Percentiles rank a stretch among this genome's conserved stretches.
Conservation (phyloP, 768 basidiomycete genomes). For the Amanita phalloides region DNA sequence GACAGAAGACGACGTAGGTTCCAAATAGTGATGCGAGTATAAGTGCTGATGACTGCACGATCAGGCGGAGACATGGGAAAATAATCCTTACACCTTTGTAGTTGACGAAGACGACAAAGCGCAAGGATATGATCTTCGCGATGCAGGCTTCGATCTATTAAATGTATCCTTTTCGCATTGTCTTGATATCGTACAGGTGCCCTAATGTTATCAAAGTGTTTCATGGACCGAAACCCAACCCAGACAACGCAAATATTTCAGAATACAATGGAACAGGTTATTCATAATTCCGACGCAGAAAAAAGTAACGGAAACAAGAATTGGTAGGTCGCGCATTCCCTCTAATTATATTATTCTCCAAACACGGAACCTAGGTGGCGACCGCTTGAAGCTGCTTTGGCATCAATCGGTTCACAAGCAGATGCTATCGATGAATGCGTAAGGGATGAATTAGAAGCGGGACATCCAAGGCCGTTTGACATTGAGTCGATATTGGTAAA, state of each 20-base stretch:
- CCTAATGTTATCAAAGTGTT: conserved; percentile 24
- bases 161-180: conserved; percentile 34
- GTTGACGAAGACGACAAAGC: conserved; percentile 93
- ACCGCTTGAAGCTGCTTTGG: conserved; percentile 76
- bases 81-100: conserved; percentile 85
- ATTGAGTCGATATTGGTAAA: conserved; percentile 65
- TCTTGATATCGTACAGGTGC: neutral
- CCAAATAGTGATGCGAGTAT: neutral
- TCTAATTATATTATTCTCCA: conserved; percentile 2
- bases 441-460: conserved; percentile 64
- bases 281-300: conserved; percentile 43
- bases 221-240: conserved; percentile 45
- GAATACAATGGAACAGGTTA: conserved; percentile 37
- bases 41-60: neutral
- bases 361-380: conserved; percentile 62
- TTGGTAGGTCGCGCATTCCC: conserved; percentile 37
- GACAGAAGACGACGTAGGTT: conserved; percentile 76
- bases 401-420: conserved; percentile 71
- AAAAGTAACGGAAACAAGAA: conserved; percentile 44
- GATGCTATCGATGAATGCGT: conserved; percentile 67
- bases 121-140: conserved; percentile 68
- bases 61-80: conserved; percentile 87
- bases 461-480: conserved; percentile 59
- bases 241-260: conserved; percentile 46
- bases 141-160: conserved; percentile 78